Conservation (phyloP, 2,329 filamentous ascomycete species). For the Pyrenophora seminiperda region DNA sequence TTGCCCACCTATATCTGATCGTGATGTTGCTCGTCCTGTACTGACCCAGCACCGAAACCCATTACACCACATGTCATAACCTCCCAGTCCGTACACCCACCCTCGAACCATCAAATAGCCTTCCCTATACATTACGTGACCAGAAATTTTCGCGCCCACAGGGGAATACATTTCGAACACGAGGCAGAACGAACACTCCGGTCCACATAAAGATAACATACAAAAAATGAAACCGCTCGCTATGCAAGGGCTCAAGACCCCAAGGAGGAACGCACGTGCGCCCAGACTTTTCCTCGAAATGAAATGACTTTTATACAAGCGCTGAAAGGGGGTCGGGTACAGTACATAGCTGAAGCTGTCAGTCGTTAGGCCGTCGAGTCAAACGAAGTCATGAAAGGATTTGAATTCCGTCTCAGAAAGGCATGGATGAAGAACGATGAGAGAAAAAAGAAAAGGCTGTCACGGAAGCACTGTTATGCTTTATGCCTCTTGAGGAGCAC, state of each 20-base stretch:
- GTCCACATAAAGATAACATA: conserved; percentile 38
- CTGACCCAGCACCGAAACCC: conserved; percentile 23
- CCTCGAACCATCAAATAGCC: conserved; percentile 30
- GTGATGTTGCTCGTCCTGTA: conserved; percentile 21
- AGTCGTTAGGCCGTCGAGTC: conserved; percentile 36
- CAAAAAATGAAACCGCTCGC: conserved; percentile 43
- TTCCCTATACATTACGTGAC: conserved; percentile 36
- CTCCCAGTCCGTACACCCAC: conserved; percentile 19
- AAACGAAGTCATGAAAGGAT: conserved; percentile 22
- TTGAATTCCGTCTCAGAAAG: background rate
- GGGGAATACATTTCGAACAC: conserved; percentile 30
- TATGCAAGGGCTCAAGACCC: conserved; percentile 46
- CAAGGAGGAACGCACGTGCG: conserved; percentile 33
- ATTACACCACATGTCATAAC: conserved; percentile 25
- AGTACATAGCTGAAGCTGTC: conserved; percentile 46
- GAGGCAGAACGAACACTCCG: conserved; percentile 32
- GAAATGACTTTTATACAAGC: conserved; percentile 48
- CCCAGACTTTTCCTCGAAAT: conserved; percentile 45
- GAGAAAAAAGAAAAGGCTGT: conserved; percentile 7
- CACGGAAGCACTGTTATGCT: conserved; percentile 1
- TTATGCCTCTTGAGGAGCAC: conserved; percentile 44
- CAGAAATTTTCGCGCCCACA: conserved; percentile 31
- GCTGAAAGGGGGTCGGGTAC: conserved; percentile 41
- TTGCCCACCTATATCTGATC: conserved; percentile 16
- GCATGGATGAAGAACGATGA: conserved; percentile 13